These are phyloP conservation scores for Cercophora newfieldiana DNA, from an alignment of 495 filamentous ascomycete genomes.

Conservation along the genomic window DNA sequence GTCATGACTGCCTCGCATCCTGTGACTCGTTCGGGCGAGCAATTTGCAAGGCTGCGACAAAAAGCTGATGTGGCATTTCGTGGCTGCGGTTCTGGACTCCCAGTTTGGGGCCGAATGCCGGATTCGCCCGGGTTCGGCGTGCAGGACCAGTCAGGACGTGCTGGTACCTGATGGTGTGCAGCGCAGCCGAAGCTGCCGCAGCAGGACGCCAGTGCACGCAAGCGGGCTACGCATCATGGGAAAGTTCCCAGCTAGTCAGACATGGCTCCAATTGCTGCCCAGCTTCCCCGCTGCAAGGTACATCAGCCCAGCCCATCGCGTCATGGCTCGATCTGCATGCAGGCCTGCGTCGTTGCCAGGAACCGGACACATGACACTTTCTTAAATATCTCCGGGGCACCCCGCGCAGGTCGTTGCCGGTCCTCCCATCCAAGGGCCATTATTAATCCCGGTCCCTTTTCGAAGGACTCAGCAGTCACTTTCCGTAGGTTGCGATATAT, in stretches of 20 bases:
- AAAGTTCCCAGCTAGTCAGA: conserved; percentile 8
- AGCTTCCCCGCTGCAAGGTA: conserved; percentile 21
- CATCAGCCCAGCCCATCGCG: conserved; percentile 5
- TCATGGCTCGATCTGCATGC: conserved; percentile 19
- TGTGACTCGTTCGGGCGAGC: background rate
- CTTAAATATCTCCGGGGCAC: conserved; percentile 20
- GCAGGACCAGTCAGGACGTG: conserved; percentile 1
- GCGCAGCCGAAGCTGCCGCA: background rate
- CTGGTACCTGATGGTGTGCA: conserved; percentile 14
- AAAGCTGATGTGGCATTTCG: background rate
- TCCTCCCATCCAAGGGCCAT: background rate
- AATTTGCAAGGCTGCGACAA: conserved; percentile 10
- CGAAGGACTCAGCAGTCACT: background rate
- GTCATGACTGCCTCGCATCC: background rate
- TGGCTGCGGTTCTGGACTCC: conserved; percentile 13
- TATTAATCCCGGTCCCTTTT: background rate
- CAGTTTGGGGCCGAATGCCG: background rate
- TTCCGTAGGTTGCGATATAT: background rate
- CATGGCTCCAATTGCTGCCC: conserved; percentile 9
- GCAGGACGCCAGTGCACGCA: no score
- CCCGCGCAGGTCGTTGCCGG: background rate
- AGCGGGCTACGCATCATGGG: conserved; percentile 1
- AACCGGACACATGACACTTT: conserved; percentile 14
- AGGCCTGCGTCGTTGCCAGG: conserved; percentile 12
- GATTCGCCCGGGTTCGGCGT: conserved; percentile 5